Base-by-base conservation (phyloP, 2,329 filamentous ascomycete species). In the Mycosphaerella sp. region DNA sequence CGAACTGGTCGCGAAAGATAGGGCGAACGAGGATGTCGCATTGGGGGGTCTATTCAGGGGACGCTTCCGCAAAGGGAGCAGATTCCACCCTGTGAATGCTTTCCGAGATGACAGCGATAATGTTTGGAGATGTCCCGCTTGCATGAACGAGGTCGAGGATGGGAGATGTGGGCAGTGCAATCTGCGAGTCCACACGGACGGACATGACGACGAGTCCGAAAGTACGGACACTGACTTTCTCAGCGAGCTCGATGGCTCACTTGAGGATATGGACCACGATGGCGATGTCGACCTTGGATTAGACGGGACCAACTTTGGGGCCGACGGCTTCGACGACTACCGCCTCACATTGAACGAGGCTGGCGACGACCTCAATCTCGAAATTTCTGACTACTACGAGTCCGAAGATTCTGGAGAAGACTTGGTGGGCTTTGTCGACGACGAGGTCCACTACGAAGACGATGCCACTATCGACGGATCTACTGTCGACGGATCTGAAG, bases 21-120 rank as follows among this genome's bases (percentile, higher is more conserved):
- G 77, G 58, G 73, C 74, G 44, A 79, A 77, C 55, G 66, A 62
- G 1, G 69, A 80, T 57, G 65, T 67, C 4, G 66, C 64, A 39
- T 72, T 68, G 21, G 78, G 77, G 16, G 84, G 83, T 2, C 68
- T 86, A 4, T 87, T 86, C 68, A 79, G 79, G 55, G 83, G 82
- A 18, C 73, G 72, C 52, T 85, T 83, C 65, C 73, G 69, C 41
- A 61, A 56, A 16, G 58, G 58, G 14, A 49, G 45, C n/a, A 49
- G 47, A 27, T 49, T 52, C 49, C 53, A 43, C 57, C 64, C 45
- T 54, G 52, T 70, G 34, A 52, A 69, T 59, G 59, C 78, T 10
- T 70, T 81, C 32, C 69, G 73, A 41, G 81, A 85, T 58, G 69
- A 75, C 30, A 75, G 76, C 62, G 82, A 86, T 63, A 76, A 78